Conservation (phyloP, 1,284 basidiomycete species). For the Ustilago shanxiensis region DNA sequence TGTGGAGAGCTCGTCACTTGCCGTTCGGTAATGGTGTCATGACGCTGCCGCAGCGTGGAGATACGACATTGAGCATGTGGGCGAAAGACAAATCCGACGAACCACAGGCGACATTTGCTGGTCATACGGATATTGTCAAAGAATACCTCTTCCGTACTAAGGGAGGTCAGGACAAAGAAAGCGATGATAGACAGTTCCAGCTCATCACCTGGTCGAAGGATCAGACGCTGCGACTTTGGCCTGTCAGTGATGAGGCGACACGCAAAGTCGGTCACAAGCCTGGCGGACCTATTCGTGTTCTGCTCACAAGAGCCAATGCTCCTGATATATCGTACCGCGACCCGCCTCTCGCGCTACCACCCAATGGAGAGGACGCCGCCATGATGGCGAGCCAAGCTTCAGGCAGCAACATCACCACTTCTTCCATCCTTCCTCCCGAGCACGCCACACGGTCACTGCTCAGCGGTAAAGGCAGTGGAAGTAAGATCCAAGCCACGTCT, state of each 20-base stretch:
- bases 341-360: constrained; percentile 33
- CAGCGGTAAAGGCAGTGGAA: constrained; percentile 53
- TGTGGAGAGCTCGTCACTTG: constrained; percentile 91
- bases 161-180: constrained; percentile 71
- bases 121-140: constrained; percentile 92
- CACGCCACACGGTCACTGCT: constrained; percentile 49
- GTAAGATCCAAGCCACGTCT: constrained; percentile 38
- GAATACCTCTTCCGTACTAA: constrained; percentile 94
- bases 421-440: constrained; percentile 52
- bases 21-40: constrained; percentile 93
- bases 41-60: constrained; percentile 89
- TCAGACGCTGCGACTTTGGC: constrained; percentile 91
- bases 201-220: constrained; percentile 98
- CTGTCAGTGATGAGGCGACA: constrained; percentile 78
- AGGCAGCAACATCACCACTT: constrained; percentile 42
- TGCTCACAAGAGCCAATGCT: constrained; percentile 72
- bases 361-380: constrained; percentile 24
- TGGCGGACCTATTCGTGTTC: constrained; percentile 73
- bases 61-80: constrained; percentile 88
- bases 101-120: constrained; percentile 84
- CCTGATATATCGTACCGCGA: constrained; percentile 60
- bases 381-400: constrained; percentile 36
- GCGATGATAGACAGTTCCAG: constrained; percentile 67
- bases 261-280: constrained; percentile 73
- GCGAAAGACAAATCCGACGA: constrained; percentile 72